phyloP scores from a whole-genome alignment of 345 rosid genomes.

The Eucalyptus melliodora region DNA sequence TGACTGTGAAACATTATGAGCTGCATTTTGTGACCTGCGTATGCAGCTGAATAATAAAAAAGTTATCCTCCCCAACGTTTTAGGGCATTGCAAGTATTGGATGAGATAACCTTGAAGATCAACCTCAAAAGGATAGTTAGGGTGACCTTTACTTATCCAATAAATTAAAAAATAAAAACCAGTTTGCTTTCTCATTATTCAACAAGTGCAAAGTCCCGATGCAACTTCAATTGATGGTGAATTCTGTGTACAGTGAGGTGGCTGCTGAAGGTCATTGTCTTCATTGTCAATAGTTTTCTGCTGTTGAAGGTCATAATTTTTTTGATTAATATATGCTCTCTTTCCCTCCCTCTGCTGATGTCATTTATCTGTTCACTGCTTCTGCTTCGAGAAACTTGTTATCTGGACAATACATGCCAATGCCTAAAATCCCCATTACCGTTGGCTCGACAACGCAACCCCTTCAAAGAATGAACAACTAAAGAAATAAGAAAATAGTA shows the following conservation, averaged over 20 bases:
- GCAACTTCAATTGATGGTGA: background rate
- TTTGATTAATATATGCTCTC: background rate
- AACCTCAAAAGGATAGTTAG: background rate
- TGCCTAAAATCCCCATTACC: background rate
- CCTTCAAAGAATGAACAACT: background rate
- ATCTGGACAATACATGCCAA: background rate
- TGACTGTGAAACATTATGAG: background rate
- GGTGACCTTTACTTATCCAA: background rate
- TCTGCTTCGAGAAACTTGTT: background rate
- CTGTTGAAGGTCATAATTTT: background rate
- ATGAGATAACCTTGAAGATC: background rate
- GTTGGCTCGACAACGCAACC: background rate
- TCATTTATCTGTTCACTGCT: background rate
- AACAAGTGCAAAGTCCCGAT: background rate
- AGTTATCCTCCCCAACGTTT: background rate
- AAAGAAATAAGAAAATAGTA: background rate
- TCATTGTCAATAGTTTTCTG: background rate
- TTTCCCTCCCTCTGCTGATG: background rate
- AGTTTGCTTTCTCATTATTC: background rate
- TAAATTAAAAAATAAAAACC: background rate
- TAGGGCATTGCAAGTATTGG: background rate
- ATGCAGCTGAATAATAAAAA: background rate
- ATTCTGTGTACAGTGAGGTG: background rate
- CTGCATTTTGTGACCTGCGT: background rate
- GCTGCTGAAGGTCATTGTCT: background rate